Conservation (phyloP, 805 yeast species). For the Candida qinlingensis region DNA sequence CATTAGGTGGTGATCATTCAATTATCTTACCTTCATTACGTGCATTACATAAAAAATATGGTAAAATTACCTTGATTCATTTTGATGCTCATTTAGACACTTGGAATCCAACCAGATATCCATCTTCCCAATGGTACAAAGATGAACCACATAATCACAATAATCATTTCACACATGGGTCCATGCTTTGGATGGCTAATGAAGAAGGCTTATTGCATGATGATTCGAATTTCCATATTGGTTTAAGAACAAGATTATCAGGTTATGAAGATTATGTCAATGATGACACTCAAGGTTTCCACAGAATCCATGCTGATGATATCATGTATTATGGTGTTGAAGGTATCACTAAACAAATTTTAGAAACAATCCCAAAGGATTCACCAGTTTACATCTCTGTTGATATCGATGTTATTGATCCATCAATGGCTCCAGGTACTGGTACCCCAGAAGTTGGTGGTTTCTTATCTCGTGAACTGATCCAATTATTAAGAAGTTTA, state of each 20-base stretch:
- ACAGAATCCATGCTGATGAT: slow-evolving; percentile 66
- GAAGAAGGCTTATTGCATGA: slow-evolving; percentile 55
- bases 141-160: slow-evolving; percentile 30
- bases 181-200: slow-evolving; percentile 70
- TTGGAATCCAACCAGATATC: slow-evolving; percentile 69
- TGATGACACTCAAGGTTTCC: slow-evolving; percentile 65
- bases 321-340: slow-evolving; percentile 60
- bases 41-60: slow-evolving; percentile 54
- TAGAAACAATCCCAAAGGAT: slow-evolving; percentile 50
- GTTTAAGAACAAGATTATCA: slow-evolving; percentile 66
- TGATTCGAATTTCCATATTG: slow-evolving; percentile 64
- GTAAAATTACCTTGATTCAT: slow-evolving; percentile 67
- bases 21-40: slow-evolving; percentile 68
- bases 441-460: slow-evolving; percentile 82
- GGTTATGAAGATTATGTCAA: slow-evolving; percentile 62
- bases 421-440: slow-evolving; percentile 70
- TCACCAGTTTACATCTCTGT: slow-evolving; percentile 71
- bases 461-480: slow-evolving; percentile 59
- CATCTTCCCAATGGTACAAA: slow-evolving; percentile 50
- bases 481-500: slow-evolving; percentile 52
- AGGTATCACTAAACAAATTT: slow-evolving; percentile 52
- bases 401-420: slow-evolving; percentile 76
- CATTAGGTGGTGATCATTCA: slow-evolving; percentile 83
- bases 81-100: slow-evolving; percentile 86
- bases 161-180: slow-evolving; percentile 61